Evolutionary conservation across 2,329 filamentous ascomycete genomes (phyloP), one percentile per base, ranked within the genome.

Genomic region (Plenodomus lindquistii): DNA sequence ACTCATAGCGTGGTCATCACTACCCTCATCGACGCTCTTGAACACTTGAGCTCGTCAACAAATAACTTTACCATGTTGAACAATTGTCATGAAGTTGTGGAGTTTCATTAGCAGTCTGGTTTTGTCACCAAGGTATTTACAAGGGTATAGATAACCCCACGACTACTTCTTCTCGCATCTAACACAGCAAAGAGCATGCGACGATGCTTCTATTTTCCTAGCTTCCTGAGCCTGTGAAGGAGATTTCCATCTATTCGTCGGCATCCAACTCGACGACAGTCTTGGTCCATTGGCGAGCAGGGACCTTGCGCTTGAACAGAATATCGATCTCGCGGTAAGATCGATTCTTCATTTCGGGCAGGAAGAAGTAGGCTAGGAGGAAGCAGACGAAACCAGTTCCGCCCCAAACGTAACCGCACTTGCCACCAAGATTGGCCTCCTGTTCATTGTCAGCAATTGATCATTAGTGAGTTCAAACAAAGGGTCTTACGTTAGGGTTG

Each of bases 401-500:
- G 71, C 39, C 16, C 71, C 54, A 42, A 70, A 69, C 48, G 67
- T 70, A 41, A 70, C 43, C 36, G 64, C 49, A 62, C 67, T 72
- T 57, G 72, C 64, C 31, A 48, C 73, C 46, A 2, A 78, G 66
- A 39, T 76, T 67, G 82, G 38, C 72, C 80, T 57, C 71, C 83
- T 84, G 80, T 84, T 62, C 84, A 74, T 70, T 81, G 85, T 55
- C 81, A 85, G 64, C 79, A 79, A 75, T 78, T 81, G 67, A 79
- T 80, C 0, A 37, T 75, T 79, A 81, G 70, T 67, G 80, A 68
- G 61, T 71, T 7, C 18, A 35, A n/a, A 4, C 20, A 9, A 19
- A 18, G n/a, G 2, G 47, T 37, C 63, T 61, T 64, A 62, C 60
- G 35, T 55, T 72, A 1, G 77, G 68, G 77, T 85, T 85, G 54